Conservation (phyloP, 2,329 filamentous ascomycete species). For the Botrytis aclada region DNA sequence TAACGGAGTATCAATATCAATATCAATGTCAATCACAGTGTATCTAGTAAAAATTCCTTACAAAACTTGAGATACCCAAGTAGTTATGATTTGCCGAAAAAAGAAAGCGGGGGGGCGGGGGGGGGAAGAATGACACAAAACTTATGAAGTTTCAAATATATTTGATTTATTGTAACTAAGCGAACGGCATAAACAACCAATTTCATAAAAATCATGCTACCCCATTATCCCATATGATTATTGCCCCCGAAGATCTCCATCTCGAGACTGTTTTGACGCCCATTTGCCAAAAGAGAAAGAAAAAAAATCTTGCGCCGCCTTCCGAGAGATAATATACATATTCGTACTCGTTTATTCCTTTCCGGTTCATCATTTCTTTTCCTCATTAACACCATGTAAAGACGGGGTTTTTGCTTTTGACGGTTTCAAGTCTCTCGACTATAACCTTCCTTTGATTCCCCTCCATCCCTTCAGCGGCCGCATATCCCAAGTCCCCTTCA, state of each 20-base stretch:
- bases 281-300: background rate
- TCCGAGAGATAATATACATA: conserved; percentile 17
- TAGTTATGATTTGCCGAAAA: too few relatives aligned
- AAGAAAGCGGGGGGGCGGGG: too few relatives aligned
- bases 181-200: background rate
- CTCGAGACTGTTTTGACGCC: conserved; percentile 17
- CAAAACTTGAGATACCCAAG: too few relatives aligned
- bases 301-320: conserved; percentile 6
- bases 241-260: conserved; percentile 19
- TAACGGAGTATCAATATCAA: too few relatives aligned
- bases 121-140: background rate
- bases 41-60: background rate
- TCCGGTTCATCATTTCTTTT: conserved; percentile 7
- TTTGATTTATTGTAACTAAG: background rate
- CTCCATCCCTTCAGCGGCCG: conserved; percentile 90
- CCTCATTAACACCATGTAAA: conserved; percentile 88
- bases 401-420: conserved; percentile 91
- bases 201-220: background rate
- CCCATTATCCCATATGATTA: background rate
- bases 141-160: background rate
- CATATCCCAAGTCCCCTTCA: conserved; percentile 91
- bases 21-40: background rate
- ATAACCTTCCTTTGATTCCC: conserved; percentile 90
- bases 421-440: conserved; percentile 90
- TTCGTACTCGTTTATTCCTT: conserved; percentile 6